These are phyloP conservation scores for Colletotrichum gigasporum DNA, from an alignment of 2,329 filamentous ascomycete species.

Conservation along the genomic window DNA sequence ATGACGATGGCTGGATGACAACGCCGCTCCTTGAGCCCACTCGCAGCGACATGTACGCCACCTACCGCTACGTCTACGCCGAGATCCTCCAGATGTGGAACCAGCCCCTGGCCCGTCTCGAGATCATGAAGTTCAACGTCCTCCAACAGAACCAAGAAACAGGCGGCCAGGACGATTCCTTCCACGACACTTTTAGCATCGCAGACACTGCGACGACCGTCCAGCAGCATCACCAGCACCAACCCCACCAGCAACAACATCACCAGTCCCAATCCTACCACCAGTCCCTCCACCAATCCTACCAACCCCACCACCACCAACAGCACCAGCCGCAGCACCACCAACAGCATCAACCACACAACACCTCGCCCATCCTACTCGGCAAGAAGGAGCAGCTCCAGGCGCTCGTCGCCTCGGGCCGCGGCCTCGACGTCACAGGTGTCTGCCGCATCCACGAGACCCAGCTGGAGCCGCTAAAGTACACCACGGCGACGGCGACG, in stretches of 20 bases:
- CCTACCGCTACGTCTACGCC: slow-evolving; percentile 73
- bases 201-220: slow-evolving; percentile 42
- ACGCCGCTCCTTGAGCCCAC: slow-evolving; percentile 65
- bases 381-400: slow-evolving; percentile 64
- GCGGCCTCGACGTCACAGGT: slow-evolving; percentile 70
- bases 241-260: slow-evolving; percentile 43
- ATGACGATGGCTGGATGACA: slow-evolving; percentile 73
- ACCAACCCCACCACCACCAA: not conserved
- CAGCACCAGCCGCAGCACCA: not conserved
- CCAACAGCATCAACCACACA: slow-evolving; percentile 41
- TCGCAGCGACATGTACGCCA: slow-evolving; percentile 60
- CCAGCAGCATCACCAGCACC: slow-evolving; percentile 40
- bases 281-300: slow-evolving; percentile 30
- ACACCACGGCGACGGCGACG: slow-evolving; percentile 49
- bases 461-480: slow-evolving; percentile 67
- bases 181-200: slow-evolving; percentile 47
- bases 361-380: slow-evolving; percentile 62
- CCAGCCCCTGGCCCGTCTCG: slow-evolving; percentile 68
- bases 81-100: slow-evolving; percentile 75
- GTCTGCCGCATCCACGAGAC: slow-evolving; percentile 71
- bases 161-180: slow-evolving; percentile 41
- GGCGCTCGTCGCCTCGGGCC: slow-evolving; percentile 59
- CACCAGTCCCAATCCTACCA: slow-evolving; percentile 47
- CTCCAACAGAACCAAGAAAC: slow-evolving; percentile 57
- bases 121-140: slow-evolving; percentile 76